Conservation (phyloP, 2,329 filamentous ascomycete species). For the Cercospora sp. region DNA sequence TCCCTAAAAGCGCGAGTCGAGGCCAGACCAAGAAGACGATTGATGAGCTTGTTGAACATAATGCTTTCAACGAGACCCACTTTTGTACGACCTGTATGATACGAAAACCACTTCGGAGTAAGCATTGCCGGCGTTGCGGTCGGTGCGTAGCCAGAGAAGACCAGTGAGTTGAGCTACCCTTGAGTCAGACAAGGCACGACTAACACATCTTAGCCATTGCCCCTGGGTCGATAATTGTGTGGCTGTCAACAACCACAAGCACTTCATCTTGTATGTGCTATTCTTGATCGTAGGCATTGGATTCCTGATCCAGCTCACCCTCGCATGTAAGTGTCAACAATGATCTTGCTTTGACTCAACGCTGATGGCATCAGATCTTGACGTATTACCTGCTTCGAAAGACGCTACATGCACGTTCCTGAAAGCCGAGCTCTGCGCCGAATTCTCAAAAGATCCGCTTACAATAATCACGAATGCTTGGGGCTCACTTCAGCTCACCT, state of each 20-base stretch:
- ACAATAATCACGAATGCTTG: conserved; percentile 78
- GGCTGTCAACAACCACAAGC: conserved; percentile 90
- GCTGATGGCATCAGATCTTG: conserved; percentile 29
- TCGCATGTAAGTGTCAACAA: conserved; percentile 59
- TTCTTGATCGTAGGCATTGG: conserved; percentile 74
- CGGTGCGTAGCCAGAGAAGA: conserved; percentile 96
- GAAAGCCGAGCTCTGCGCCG: conserved; percentile 69
- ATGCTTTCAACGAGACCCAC: conserved; percentile 91
- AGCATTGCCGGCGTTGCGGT: conserved; percentile 89
- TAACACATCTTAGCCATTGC: conserved; percentile 68
- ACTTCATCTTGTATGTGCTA: conserved; percentile 89
- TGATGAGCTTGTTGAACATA: conserved; percentile 76
- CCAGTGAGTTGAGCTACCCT: conserved; percentile 65
- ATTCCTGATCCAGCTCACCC: conserved; percentile 68
- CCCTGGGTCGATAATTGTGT: conserved; percentile 98
- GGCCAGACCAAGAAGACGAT: conserved; percentile 88
- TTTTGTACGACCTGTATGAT: conserved; percentile 97
- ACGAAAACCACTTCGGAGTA: conserved; percentile 85
- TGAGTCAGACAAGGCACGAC: background rate
- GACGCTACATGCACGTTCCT: conserved; percentile 68
- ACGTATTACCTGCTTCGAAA: conserved; percentile 52
- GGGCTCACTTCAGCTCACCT: conserved; percentile 80
- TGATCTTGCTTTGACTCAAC: background rate
- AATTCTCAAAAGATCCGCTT: conserved; percentile 79
- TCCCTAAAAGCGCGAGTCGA: conserved; percentile 85